phyloP scores from a whole-genome alignment of 768 basidiomycete genomes.

The Pisolithus marmoratus region DNA sequence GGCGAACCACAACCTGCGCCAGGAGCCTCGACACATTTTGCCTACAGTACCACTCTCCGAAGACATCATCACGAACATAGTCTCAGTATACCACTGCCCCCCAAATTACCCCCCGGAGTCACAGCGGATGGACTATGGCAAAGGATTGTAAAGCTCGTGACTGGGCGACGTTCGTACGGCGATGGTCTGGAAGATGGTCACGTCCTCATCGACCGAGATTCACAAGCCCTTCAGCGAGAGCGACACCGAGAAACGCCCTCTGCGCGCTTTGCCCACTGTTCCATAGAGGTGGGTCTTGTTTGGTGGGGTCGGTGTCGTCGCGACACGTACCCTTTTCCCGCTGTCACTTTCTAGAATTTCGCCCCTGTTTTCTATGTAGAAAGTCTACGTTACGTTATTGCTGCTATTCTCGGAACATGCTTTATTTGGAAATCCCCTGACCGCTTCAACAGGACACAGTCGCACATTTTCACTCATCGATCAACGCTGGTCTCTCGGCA shows the following conservation, averaged over 20 bases:
- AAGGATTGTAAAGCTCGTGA: constrained; percentile 28
- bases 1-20: constrained; percentile 53
- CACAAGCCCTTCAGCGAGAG: constrained; percentile 24
- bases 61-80: constrained; percentile 53
- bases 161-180: constrained; percentile 18
- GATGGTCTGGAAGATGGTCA: constrained; percentile 36
- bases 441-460: constrained; percentile 58
- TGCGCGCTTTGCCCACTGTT: constrained; percentile 60
- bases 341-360: neutral
- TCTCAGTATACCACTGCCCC: constrained; percentile 42
- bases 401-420: neutral
- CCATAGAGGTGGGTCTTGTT: constrained; percentile 49
- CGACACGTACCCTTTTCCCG: too few relatives aligned
- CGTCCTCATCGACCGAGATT: constrained; percentile 21
- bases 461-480: constrained; percentile 60
- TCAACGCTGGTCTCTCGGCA: constrained; percentile 54
- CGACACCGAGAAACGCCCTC: constrained; percentile 47
- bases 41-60: constrained; percentile 76
- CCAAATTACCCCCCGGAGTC: constrained; percentile 32
- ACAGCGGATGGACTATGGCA: constrained; percentile 52
- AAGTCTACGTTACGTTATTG: neutral
- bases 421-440: constrained; percentile 3
- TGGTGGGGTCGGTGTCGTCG: neutral
- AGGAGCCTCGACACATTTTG: constrained; percentile 68
- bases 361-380: neutral